Percentiles rank a stretch among this genome's conserved stretches.
Conservation (phyloP, 306 rosid species). For the Cyamopsis tetragonoloba region DNA sequence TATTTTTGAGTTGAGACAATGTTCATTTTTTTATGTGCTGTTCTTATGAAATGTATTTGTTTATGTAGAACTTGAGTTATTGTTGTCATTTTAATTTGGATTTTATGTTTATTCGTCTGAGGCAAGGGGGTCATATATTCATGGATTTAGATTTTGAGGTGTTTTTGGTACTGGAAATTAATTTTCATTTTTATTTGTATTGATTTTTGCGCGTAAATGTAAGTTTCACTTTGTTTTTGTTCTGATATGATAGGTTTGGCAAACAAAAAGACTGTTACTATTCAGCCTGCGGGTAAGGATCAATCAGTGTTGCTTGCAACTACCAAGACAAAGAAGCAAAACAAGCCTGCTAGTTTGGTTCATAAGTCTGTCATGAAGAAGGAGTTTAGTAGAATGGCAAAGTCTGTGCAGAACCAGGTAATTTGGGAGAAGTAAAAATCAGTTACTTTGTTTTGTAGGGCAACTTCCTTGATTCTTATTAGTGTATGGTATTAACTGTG, state of each 20-base stretch:
- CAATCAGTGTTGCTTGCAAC: slow-evolving; percentile 76
- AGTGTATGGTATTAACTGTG: neutral
- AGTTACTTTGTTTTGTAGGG: neutral
- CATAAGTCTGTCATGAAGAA: slow-evolving; percentile 86
- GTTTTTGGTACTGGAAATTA: too few relatives aligned
- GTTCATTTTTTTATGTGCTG: neutral
- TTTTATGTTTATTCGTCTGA: neutral
- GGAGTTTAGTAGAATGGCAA: slow-evolving; percentile 78
- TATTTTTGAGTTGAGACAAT: neutral
- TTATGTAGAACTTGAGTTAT: neutral
- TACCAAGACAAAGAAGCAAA: slow-evolving; percentile 85
- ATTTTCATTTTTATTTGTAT: neutral
- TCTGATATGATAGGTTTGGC: slow-evolving; percentile 68
- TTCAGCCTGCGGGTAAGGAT: slow-evolving; percentile 72
- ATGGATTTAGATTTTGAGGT: too few relatives aligned
- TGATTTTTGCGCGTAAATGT: neutral
- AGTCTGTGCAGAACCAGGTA: slow-evolving; percentile 80
- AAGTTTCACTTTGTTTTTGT: neutral
- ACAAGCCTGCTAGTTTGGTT: slow-evolving; percentile 69
- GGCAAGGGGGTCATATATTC: neutral
- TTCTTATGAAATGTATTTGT: neutral
- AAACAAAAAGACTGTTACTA: slow-evolving; percentile 84
- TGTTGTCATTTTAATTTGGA: neutral
- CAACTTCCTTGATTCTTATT: neutral
- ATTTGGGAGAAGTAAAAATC: too few relatives aligned